Conservation (phyloP, 345 rosid species). For the Lepidium didymum region DNA sequence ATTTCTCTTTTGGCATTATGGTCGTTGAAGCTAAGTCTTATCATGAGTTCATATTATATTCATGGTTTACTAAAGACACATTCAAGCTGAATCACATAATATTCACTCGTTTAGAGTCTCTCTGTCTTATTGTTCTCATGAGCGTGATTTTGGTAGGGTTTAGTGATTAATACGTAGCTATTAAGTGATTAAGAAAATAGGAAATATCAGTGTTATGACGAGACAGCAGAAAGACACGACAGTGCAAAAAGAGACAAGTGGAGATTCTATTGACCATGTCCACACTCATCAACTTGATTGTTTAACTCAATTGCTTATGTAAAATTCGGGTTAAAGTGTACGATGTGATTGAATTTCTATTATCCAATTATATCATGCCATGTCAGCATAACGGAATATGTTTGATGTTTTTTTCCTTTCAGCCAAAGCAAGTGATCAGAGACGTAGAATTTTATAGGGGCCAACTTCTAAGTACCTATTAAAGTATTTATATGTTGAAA, state of each 20-base stretch:
- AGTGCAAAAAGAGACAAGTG: constrained; percentile 28
- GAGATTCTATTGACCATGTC: constrained; percentile 33
- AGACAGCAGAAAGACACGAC: constrained; percentile 17
- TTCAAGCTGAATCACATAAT: not conserved
- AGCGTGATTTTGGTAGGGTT: not conserved
- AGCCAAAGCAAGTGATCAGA: constrained; percentile 13
- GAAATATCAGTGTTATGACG: constrained; percentile 11
- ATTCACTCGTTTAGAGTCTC: not conserved
- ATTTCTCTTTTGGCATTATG: not conserved
- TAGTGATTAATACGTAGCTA: not conserved
- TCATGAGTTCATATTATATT: not conserved
- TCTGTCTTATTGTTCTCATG: not conserved
- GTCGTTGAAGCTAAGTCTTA: not conserved
- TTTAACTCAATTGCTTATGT: constrained; percentile 10
- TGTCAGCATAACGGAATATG: constrained; percentile 22
- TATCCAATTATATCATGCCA: constrained; percentile 21
- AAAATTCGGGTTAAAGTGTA: constrained; percentile 20
- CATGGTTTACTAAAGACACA: not conserved
- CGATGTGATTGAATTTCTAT: constrained; percentile 23
- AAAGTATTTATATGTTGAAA: not conserved
- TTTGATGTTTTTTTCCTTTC: constrained; percentile 15
- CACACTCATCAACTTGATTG: constrained; percentile 25
- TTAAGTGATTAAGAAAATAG: not conserved
- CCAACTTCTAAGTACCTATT: not conserved
- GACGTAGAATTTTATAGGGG: constrained; percentile 7